Base-by-base conservation (phyloP, 768 basidiomycete species). In the Amanita molliuscula region DNA sequence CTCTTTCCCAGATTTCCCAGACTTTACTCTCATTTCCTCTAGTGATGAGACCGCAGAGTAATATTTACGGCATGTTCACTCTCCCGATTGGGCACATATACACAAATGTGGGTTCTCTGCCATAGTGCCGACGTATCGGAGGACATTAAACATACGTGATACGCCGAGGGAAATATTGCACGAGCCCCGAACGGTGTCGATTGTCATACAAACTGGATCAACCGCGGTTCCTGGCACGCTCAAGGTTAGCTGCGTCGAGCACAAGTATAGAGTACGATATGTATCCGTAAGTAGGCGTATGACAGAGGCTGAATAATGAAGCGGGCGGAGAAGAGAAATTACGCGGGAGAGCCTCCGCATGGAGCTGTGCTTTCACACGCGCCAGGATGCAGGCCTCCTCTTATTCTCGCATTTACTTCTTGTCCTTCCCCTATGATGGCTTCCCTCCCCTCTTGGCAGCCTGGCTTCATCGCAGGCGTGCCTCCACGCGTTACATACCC, bases 401-500 rank as follows among this genome's bases (percentile, higher is more conserved):
- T 31, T 31, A 31, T 31, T 31, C 31, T 31, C 13, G 31, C 20
- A 9, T 21, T 40, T 20, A 7, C 7, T 21, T 9, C 11, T 20
- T 21, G 21, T 21, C 16, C 9, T 4, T 11, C 10, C 38, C 16
- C 38, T 20, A 11, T 40, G 38, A 11, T 20, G 38, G 9, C 18
- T 9, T 21, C 38, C 18, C 4, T 11, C 38, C 49, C 49, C 3
- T 44, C 41, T 4, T 42, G 41, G 49, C 8, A 43, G 16, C 25
- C 40, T 21, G 21, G 13, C 1, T 41, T 40, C 41, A 8, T 6
- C 1, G 59, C 58, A 47, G 38, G 54, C 10, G 42, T 54, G 0
- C 68, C 73, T 10, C 72, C 76, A 0, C 54, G 65, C 0, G 62
- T 74, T 0, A 66, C 65, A 48, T 54, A 59, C 29, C 73, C 75